Conservation (phyloP, 352 stramenopile species). For the Blastocystis sp. region DNA sequence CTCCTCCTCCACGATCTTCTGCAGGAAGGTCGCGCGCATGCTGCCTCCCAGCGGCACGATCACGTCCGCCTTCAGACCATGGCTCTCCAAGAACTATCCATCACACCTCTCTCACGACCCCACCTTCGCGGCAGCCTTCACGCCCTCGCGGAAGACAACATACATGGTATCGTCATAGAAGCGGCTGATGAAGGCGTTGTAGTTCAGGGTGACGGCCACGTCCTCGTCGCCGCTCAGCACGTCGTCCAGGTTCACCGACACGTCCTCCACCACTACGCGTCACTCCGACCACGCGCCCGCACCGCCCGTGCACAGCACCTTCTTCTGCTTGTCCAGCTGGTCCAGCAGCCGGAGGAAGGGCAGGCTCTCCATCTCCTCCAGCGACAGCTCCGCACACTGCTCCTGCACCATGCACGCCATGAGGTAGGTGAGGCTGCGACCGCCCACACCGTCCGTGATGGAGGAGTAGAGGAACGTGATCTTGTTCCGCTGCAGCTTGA, state of each 20-base stretch:
- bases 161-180: too few species aligned
- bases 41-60: conserved; percentile 13
- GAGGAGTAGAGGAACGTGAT: background rate
- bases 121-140: background rate
- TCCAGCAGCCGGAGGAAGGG: background rate
- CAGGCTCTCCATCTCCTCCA: background rate
- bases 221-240: background rate
- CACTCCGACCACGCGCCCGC: background rate
- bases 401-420: background rate
- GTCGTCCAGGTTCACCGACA: background rate
- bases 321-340: background rate
- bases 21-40: background rate
- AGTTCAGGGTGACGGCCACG: background rate
- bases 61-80: background rate
- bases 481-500: background rate
- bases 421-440: background rate
- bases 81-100: conserved; percentile 6
- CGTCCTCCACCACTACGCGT: background rate
- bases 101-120: background rate
- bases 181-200: too few species aligned
- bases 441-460: background rate
- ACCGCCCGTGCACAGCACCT: background rate
- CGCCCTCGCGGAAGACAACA: background rate
- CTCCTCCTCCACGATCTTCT: background rate
- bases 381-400: background rate